Percentiles rank a stretch among this genome's conserved stretches.
Conservation (phyloP, 2,329 filamentous ascomycete species). For the Ceratocystis harringtonii region DNA sequence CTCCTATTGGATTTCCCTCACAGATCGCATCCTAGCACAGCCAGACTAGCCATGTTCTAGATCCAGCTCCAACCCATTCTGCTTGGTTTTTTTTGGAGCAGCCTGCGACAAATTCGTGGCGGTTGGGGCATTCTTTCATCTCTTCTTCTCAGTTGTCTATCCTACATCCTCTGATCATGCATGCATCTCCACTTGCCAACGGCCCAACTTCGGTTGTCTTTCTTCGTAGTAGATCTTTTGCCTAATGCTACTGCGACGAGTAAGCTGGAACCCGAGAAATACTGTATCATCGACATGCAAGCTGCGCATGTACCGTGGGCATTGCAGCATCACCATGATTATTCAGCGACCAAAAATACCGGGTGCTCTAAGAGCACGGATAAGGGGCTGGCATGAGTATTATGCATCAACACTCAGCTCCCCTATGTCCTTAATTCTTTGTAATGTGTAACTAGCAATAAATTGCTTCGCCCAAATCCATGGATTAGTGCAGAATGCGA, state of each 20-base stretch:
- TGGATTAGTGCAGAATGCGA: not conserved
- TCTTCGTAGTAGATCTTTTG: not conserved
- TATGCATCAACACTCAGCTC: not conserved
- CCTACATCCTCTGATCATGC: not conserved
- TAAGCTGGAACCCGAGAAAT: not conserved
- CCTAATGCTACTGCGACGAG: not conserved
- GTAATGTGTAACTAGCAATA: too few relatives aligned
- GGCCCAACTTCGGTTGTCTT: slow-evolving; percentile 4
- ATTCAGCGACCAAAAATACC: not conserved
- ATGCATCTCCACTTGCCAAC: not conserved
- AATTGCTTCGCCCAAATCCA: too few relatives aligned
- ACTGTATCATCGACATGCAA: not conserved
- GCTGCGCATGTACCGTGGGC: not conserved
- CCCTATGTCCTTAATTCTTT: too few relatives aligned
- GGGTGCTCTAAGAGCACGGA: not conserved
- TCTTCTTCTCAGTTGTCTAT: not conserved
- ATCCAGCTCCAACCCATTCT: not conserved
- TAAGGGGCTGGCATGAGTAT: not conserved
- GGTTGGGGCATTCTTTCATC: not conserved
- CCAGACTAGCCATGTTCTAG: not conserved
- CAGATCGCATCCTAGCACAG: not conserved
- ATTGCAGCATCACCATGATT: not conserved
- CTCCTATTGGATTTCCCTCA: not conserved
- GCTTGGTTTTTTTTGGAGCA: not conserved
- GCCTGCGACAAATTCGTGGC: not conserved